Evolutionary conservation across 805 yeast species (phyloP).

Genomic region (Lachancea thermotolerans): DNA sequence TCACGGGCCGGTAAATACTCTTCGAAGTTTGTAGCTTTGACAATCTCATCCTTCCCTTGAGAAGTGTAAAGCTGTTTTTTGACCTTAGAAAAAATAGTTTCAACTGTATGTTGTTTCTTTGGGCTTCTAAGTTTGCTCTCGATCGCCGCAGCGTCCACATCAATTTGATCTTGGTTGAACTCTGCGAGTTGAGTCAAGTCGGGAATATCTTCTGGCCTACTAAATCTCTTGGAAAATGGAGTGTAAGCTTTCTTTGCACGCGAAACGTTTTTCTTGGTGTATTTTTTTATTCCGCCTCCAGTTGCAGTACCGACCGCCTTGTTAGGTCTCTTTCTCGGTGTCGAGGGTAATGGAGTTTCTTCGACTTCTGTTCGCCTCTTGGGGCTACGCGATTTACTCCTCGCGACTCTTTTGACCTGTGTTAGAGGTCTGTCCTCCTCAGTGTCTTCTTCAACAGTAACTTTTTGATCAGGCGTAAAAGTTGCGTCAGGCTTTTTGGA

Average conservation of each 20-base stretch:
- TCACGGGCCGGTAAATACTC: conserved; percentile 78
- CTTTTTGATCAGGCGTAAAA: no score
- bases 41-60: conserved; percentile 37
- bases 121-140: conserved; percentile 34
- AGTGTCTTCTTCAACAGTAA: no score
- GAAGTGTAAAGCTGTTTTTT: conserved; percentile 35
- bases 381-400: background rate
- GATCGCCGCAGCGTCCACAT: conserved; percentile 19
- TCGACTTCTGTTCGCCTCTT: background rate
- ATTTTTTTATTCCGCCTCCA: conserved; percentile 23
- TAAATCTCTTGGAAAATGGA: conserved; percentile 23
- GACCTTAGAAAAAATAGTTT: conserved; percentile 31
- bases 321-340: background rate
- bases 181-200: conserved; percentile 25
- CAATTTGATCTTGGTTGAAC: conserved; percentile 19
- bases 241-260: conserved; percentile 29
- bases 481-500: no score
- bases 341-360: background rate
- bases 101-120: conserved; percentile 31
- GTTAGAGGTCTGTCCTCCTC: no score
- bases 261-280: conserved; percentile 27
- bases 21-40: conserved; percentile 34
- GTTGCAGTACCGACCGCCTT: conserved; percentile 4
- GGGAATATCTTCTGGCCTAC: conserved; percentile 25
- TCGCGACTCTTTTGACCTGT: no score